Evolutionary conservation across 2,329 filamentous ascomycete species (phyloP).

Genomic region (Penicillium sp.): DNA sequence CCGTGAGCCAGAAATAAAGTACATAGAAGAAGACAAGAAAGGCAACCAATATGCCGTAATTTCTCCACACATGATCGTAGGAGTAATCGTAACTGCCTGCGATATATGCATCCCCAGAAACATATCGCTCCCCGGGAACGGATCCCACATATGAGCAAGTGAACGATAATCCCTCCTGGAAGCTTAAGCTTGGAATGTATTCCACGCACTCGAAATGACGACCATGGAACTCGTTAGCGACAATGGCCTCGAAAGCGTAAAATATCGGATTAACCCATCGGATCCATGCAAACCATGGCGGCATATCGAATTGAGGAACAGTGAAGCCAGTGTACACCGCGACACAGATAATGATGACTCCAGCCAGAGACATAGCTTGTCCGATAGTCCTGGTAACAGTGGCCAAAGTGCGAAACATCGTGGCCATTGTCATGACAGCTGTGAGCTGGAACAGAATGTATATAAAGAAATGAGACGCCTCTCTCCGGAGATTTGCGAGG

Average conservation of each 20-base stretch:
- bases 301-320: conserved; percentile 41
- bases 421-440: conserved; percentile 46
- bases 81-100: conserved; percentile 49
- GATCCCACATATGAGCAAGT: conserved; percentile 48
- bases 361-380: conserved; percentile 52
- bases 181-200: conserved; percentile 37
- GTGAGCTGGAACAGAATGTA: background rate
- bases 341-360: conserved; percentile 47
- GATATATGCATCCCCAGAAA: conserved; percentile 57
- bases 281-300: conserved; percentile 57
- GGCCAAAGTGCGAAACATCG: conserved; percentile 53
- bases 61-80: conserved; percentile 49
- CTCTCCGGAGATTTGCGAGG: background rate
- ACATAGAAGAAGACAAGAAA: conserved; percentile 63
- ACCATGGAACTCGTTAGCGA: conserved; percentile 52
- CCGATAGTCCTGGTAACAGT: conserved; percentile 53
- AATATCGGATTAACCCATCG: conserved; percentile 57
- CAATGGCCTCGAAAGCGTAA: conserved; percentile 56
- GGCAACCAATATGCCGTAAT: conserved; percentile 58
- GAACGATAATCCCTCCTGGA: conserved; percentile 31
- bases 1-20: conserved; percentile 51
- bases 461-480: conserved; percentile 1
- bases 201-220: conserved; percentile 50
- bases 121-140: conserved; percentile 44
- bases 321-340: conserved; percentile 62